A percentile compares a stretch with the other conserved stretches of the same genome.
These are phyloP conservation scores for Neurospora sp. DNA, from an alignment of 2,329 filamentous ascomycete species.

Conservation along the genomic window DNA sequence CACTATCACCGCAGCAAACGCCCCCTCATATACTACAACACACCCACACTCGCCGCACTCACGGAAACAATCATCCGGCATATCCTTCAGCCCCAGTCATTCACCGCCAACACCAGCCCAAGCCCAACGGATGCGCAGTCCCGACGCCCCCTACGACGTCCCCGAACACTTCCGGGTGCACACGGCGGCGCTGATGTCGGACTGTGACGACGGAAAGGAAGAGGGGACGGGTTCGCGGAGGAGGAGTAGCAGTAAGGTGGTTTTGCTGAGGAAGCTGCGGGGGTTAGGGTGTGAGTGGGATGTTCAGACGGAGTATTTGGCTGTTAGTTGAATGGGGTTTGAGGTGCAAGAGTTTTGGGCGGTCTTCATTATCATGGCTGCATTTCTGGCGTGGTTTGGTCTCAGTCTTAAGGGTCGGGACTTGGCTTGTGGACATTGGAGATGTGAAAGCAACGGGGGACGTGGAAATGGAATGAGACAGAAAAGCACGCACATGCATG, in stretches of 20 bases:
- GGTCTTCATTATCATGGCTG: neutral
- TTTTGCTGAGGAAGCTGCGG: slow-evolving; percentile 22
- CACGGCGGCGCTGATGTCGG: slow-evolving; percentile 17
- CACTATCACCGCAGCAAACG: neutral
- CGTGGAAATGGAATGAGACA: neutral
- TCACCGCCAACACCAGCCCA: neutral
- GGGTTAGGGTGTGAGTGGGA: slow-evolving; percentile 23
- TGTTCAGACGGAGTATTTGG: slow-evolving; percentile 20
- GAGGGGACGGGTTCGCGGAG: slow-evolving; percentile 15
- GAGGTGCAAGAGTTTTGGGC: neutral
- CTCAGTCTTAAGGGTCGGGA: neutral
- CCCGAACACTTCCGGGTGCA: slow-evolving; percentile 24
- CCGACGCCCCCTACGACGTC: slow-evolving; percentile 23
- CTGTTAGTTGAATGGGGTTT: slow-evolving; percentile 6
- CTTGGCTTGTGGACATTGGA: neutral
- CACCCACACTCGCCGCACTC: neutral
- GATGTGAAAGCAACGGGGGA: neutral
- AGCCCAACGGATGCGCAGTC: slow-evolving; percentile 9
- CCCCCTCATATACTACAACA: neutral
- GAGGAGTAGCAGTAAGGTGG: slow-evolving; percentile 23
- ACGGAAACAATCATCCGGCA: neutral
- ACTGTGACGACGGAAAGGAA: neutral
- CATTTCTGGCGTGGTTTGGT: neutral
- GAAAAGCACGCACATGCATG: neutral
- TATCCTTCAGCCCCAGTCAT: neutral